Evolutionary conservation across 441 rosid genomes (phyloP).

Genomic region (Pelargonium australe): DNA sequence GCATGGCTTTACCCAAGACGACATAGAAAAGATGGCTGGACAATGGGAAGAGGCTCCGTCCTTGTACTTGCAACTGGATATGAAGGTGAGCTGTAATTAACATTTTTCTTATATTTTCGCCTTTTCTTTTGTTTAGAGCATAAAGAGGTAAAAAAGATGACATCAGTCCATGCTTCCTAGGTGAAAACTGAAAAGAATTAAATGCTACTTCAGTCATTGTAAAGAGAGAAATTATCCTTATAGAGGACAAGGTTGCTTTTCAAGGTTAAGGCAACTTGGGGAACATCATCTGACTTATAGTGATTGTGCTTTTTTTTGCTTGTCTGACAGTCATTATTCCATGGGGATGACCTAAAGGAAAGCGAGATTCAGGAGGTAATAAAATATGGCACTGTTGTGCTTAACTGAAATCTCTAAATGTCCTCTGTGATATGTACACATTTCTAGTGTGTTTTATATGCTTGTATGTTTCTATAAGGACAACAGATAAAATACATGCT

Average conservation of each 20-base stretch:
- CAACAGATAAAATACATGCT: neutral
- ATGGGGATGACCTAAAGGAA: slow-evolving; percentile 74
- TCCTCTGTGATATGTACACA: neutral
- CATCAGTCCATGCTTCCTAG: slow-evolving; percentile 2
- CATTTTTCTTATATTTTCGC: slow-evolving; percentile 4
- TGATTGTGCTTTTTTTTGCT: slow-evolving; percentile 21
- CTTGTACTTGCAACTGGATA: slow-evolving; percentile 62
- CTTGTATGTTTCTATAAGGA: neutral
- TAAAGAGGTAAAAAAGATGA: slow-evolving; percentile 8
- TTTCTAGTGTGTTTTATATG: neutral
- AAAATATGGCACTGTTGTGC: slow-evolving; percentile 12
- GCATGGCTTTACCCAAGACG: slow-evolving; percentile 72
- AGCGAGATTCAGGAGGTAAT: slow-evolving; percentile 82
- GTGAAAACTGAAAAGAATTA: slow-evolving; percentile 10
- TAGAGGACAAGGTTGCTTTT: neutral
- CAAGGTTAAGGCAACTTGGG: neutral
- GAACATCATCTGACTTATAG: neutral
- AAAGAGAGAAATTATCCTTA: neutral
- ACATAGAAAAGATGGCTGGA: slow-evolving; percentile 69
- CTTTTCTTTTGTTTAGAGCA: slow-evolving; percentile 6
- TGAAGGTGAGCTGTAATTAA: slow-evolving; percentile 45
- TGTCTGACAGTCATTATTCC: slow-evolving; percentile 59
- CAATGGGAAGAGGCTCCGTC: slow-evolving; percentile 86
- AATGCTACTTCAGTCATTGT: neutral
- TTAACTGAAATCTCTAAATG: neutral